Conservation (phyloP, 768 basidiomycete genomes). For the Daedaleopsis sinensis region DNA sequence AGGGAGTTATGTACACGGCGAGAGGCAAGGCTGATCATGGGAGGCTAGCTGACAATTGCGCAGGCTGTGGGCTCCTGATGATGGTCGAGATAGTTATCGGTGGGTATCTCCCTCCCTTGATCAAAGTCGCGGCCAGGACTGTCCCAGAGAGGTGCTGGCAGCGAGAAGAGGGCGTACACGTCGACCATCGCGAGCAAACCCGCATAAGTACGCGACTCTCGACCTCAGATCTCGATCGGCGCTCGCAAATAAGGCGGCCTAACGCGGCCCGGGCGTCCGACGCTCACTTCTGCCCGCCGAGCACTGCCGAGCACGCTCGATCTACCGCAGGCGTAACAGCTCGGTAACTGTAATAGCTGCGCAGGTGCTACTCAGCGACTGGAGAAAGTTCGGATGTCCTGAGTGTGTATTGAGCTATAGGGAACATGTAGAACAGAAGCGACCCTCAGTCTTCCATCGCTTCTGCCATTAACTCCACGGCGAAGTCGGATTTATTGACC, state of each 20-base stretch:
- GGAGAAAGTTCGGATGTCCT: too few relatives aligned
- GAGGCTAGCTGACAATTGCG: slow-evolving; percentile 2
- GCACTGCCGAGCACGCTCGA: too few relatives aligned
- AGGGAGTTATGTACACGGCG: slow-evolving; percentile 20
- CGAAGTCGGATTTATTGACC: too few relatives aligned
- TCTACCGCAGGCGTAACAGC: too few relatives aligned
- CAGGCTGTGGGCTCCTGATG: slow-evolving; percentile 8
- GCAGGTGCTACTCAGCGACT: too few relatives aligned
- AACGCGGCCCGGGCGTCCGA: not conserved
- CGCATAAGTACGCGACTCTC: not conserved
- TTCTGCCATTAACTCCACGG: too few relatives aligned
- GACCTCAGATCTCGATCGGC: not conserved
- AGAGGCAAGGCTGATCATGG: slow-evolving; percentile 18
- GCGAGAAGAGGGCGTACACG: slow-evolving; percentile 9
- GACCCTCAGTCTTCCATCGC: too few relatives aligned
- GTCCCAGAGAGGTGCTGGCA: not conserved
- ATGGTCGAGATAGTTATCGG: slow-evolving; percentile 14
- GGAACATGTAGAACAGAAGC: too few relatives aligned
- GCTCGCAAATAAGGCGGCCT: not conserved
- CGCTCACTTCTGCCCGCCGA: not conserved
- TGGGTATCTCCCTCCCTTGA: not conserved
- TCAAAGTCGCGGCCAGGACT: not conserved
- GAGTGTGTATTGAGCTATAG: too few relatives aligned
- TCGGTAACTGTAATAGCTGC: too few relatives aligned
- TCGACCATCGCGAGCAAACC: slow-evolving; percentile 12